Evolutionary conservation across 805 yeast species (phyloP), one percentile per base, ranked within the genome.

Genomic region (Ogataea methanolica): DNA sequence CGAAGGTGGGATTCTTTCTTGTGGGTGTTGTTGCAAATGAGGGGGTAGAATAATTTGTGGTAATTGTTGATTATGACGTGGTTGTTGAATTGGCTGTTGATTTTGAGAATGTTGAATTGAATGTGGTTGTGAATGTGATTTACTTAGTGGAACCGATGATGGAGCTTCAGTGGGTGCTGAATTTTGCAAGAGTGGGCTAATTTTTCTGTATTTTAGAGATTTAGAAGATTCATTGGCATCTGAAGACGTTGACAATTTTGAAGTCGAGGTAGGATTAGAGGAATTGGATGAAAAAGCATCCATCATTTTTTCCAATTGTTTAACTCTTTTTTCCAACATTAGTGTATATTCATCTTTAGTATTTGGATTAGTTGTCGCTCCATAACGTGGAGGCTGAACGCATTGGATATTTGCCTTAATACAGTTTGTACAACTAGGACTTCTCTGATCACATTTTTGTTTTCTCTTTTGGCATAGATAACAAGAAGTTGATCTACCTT

Each of bases 391-490:
- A 0, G 89, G 89, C 59, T 82, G 84, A 6, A 81, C 69, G 60
- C 88, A 82, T 49, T 73, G 67, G 6, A 75, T 80, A 33, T 79
- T 81, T 1, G 87, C 83, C 56, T 80, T 80, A 45, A 82, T 65
- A 65, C 88, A 83, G 38, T 82, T 80, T 5, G 86, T 78, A 56
- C 88, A 82, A 42, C 79, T 71, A 6, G 88, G 88, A 12, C 75
- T 62, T 42, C 83, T 69, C 47, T 81, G 86, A 54, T 83, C 87
- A 65, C 88, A 82, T 57, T 79, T 78, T 56, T 80, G 83, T 55
- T 79, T 79, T 43, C 83, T 63, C 59, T 76, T 75, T 53, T 79
- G 81, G 49, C 85, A 80, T 21, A 79, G 57, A 36, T 73, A 62
- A 55, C 85, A 80, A 2, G 83, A 75, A 6, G 82, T 74, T 11